phyloP scores from a whole-genome alignment of 768 basidiomycete genomes.

The Tulasnella sp. region DNA sequence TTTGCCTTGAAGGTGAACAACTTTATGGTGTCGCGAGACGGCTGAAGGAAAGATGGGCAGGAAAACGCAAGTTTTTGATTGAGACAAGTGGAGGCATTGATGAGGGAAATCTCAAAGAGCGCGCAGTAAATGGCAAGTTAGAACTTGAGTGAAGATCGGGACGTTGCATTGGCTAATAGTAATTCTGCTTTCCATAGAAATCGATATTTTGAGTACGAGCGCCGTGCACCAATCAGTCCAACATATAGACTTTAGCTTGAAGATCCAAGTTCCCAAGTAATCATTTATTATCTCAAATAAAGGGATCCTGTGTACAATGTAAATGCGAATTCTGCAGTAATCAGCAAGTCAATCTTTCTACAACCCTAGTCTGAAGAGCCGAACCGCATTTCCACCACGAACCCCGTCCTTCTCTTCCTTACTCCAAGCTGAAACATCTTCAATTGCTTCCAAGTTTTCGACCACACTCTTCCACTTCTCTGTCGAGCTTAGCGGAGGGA shows the following conservation, averaged over 20 bases:
- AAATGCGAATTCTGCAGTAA: neutral
- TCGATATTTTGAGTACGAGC: slow-evolving; percentile 90
- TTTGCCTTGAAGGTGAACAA: slow-evolving; percentile 26
- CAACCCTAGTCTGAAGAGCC: slow-evolving; percentile 43
- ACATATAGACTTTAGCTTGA: slow-evolving; percentile 93
- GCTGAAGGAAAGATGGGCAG: slow-evolving; percentile 67
- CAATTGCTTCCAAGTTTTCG: slow-evolving; percentile 73
- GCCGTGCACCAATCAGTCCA: slow-evolving; percentile 82
- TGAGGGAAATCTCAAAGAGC: slow-evolving; percentile 64
- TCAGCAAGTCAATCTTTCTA: slow-evolving; percentile 11
- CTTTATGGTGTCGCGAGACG: slow-evolving; percentile 52
- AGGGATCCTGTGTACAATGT: neutral
- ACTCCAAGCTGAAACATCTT: slow-evolving; percentile 47
- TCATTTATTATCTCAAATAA: neutral
- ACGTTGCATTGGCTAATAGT: neutral
- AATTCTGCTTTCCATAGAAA: slow-evolving; percentile 38
- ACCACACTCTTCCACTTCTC: slow-evolving; percentile 71
- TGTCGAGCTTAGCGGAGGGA: slow-evolving; percentile 51
- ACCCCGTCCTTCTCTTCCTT: slow-evolving; percentile 50
- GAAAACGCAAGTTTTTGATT: slow-evolving; percentile 71
- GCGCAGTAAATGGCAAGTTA: slow-evolving; percentile 69
- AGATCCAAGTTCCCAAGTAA: slow-evolving; percentile 51
- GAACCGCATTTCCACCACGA: slow-evolving; percentile 57
- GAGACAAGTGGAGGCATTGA: slow-evolving; percentile 95
- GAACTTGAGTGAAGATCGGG: neutral